phyloP scores from a whole-genome alignment of 2,329 filamentous ascomycete genomes.

The Fusarium sp. region DNA sequence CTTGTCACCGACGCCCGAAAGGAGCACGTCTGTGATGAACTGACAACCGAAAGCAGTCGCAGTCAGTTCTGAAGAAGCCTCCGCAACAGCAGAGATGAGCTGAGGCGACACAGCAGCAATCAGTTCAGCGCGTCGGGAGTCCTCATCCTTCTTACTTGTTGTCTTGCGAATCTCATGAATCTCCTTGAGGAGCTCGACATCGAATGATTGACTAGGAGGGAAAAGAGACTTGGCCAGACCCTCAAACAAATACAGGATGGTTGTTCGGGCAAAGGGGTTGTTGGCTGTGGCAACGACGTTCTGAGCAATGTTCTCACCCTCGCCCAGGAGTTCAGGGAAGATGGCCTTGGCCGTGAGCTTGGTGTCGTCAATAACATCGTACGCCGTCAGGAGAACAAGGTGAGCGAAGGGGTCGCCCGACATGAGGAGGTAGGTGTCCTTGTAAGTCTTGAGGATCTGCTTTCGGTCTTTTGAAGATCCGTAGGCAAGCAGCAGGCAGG shows the following conservation, averaged over 20 bases:
- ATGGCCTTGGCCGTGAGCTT: conserved; percentile 88
- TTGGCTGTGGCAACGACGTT: conserved; percentile 74
- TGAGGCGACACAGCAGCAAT: conserved; percentile 79
- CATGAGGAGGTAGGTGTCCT: conserved; percentile 88
- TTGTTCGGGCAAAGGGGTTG: conserved; percentile 72
- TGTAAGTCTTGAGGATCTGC: conserved; percentile 87
- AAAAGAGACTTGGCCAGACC: conserved; percentile 72
- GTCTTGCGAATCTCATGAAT: conserved; percentile 81
- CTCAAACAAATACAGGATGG: conserved; percentile 86
- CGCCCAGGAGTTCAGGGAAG: conserved; percentile 86
- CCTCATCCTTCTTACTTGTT: conserved; percentile 93
- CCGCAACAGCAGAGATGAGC: conserved; percentile 79
- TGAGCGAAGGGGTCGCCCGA: conserved; percentile 84
- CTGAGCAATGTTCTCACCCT: conserved; percentile 72
- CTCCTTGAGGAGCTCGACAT: conserved; percentile 79
- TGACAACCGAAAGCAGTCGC: conserved; percentile 87
- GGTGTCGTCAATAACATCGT: conserved; percentile 95
- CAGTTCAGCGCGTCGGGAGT: conserved; percentile 80
- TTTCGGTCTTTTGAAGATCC: conserved; percentile 94
- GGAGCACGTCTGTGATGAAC: conserved; percentile 84
- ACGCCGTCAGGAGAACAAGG: conserved; percentile 83
- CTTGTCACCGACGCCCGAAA: conserved; percentile 82
- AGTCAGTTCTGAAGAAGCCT: conserved; percentile 75
- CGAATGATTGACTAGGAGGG: conserved; percentile 70
- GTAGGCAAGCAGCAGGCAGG: conserved; percentile 84